Base-by-base conservation (phyloP, 176 grass and related monocot species). In the Tillandsia fasciculata region DNA sequence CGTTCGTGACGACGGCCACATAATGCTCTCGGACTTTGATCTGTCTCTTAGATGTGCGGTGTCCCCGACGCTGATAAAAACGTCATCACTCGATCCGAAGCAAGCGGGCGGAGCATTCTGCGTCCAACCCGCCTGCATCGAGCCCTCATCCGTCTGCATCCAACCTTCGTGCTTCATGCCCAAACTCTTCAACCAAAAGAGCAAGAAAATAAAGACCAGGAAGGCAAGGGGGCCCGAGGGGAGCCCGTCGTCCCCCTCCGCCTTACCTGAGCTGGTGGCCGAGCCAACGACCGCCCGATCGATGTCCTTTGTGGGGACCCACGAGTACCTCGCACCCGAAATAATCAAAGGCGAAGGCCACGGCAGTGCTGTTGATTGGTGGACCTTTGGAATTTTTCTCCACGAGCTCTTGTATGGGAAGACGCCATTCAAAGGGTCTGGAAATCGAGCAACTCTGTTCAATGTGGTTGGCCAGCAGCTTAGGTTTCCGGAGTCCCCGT, bases 281-380 rank as follows among this genome's bases (percentile, higher is more conserved):
- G 87, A 89, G 73, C 87, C 87, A 3, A 89, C 87, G 0, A 70
- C 52, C 3, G 87, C 87, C 11, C 76, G 87, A 0, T 89, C 87
- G 0, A 85, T 89, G 87, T 89, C 87, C 22, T 89, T 89, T 67
- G 87, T 89, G 2, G 87, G 87, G 4, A 89, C 87, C 22, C 86
- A 88, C 49, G 82, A 88, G 72, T 88, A 88, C 75, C 75, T 88
- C 0, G 86, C 86, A 8, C 86, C 86, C 10, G 86, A 88, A 79
- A 88, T 88, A 71, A 88, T 88, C 71, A 88, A 84, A 82, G 86
- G 86, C 1, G 87, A 89, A n/a, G 87, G 83, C 64, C 87, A 89
- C 42, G 87, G 87, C 65, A 89, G 87, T 51, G 87, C 83, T 52
- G 87, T 89, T 68, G 87, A 89, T 72, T 89, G 87, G 87, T 89